phyloP scores from a whole-genome alignment of 2,329 filamentous ascomycete genomes.

The Atkinsonella hypoxylon region DNA sequence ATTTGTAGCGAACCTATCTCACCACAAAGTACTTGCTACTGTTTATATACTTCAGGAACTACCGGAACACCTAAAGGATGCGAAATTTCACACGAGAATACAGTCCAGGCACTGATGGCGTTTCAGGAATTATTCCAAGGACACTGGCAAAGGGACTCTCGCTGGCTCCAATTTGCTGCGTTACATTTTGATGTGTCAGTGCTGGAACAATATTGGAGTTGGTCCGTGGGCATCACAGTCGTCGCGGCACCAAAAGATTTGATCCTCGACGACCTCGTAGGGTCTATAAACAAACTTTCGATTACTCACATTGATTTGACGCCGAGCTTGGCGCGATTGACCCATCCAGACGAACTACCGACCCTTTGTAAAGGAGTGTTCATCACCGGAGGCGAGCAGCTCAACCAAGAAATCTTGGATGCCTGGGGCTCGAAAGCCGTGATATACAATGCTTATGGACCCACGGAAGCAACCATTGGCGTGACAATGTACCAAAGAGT shows the following conservation, averaged over 20 bases:
- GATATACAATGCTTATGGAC: slow-evolving; percentile 88
- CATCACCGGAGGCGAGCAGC: slow-evolving; percentile 80
- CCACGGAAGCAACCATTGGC: slow-evolving; percentile 86
- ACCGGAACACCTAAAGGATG: slow-evolving; percentile 83
- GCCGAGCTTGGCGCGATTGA: slow-evolving; percentile 68
- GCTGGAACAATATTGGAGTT: slow-evolving; percentile 90
- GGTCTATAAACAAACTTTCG: slow-evolving; percentile 54
- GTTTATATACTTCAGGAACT: slow-evolving; percentile 78
- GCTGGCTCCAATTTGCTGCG: slow-evolving; percentile 87
- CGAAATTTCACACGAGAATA: slow-evolving; percentile 77
- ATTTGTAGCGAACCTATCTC: slow-evolving; percentile 10
- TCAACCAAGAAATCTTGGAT: slow-evolving; percentile 83
- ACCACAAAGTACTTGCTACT: slow-evolving; percentile 59
- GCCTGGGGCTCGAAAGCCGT: slow-evolving; percentile 68
- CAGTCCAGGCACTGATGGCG: slow-evolving; percentile 78
- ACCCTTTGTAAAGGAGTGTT: slow-evolving; percentile 73
- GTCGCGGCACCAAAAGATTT: slow-evolving; percentile 73
- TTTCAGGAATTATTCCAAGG: slow-evolving; percentile 68
- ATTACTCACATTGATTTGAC: slow-evolving; percentile 92
- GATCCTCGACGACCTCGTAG: slow-evolving; percentile 71
- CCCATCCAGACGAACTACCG: slow-evolving; percentile 71
- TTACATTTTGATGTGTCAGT: slow-evolving; percentile 94
- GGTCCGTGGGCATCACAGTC: slow-evolving; percentile 79
- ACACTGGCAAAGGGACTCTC: slow-evolving; percentile 61
- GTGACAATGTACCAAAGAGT: slow-evolving; percentile 84